Evolutionary conservation across 1,284 basidiomycete species (phyloP).

Genomic region (Polyporus tsugae): DNA sequence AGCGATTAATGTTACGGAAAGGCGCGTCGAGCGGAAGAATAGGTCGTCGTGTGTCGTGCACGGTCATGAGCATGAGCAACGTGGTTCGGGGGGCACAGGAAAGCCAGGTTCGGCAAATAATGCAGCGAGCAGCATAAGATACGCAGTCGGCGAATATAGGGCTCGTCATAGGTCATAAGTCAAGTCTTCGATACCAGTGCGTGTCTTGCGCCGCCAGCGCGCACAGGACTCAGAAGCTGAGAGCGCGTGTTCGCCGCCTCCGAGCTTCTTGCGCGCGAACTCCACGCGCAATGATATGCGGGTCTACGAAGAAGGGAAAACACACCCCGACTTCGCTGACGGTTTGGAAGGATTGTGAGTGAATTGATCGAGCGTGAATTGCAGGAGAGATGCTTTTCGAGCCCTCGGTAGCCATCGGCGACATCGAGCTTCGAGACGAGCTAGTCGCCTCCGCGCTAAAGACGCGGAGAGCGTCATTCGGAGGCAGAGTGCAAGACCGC

Average conservation of each 20-base stretch:
- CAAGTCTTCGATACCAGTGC: neutral
- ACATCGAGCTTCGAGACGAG: neutral
- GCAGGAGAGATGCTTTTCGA: constrained; percentile 9
- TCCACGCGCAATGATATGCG: constrained; percentile 15
- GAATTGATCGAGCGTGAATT: neutral
- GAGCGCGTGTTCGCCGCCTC: constrained; percentile 15
- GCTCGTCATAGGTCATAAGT: constrained; percentile 1
- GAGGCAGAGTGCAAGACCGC: constrained; percentile 5
- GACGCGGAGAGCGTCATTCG: neutral
- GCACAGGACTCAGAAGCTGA: constrained; percentile 13
- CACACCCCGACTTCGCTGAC: constrained; percentile 9
- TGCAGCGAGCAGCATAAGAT: constrained; percentile 1
- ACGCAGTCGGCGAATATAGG: neutral
- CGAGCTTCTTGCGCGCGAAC: constrained; percentile 22
- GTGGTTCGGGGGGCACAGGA: neutral
- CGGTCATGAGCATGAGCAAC: constrained; percentile 4
- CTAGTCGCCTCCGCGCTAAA: neutral
- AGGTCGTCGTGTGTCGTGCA: neutral
- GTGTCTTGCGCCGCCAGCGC: neutral
- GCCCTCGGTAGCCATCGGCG: neutral
- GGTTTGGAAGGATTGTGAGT: constrained; percentile 4
- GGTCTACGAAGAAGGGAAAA: constrained; percentile 22
- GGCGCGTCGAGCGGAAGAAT: neutral
- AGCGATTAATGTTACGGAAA: neutral
- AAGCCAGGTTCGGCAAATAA: neutral